Evolutionary conservation across 2,329 filamentous ascomycete genomes (phyloP).

Genomic region (Hypoxylon sp.): DNA sequence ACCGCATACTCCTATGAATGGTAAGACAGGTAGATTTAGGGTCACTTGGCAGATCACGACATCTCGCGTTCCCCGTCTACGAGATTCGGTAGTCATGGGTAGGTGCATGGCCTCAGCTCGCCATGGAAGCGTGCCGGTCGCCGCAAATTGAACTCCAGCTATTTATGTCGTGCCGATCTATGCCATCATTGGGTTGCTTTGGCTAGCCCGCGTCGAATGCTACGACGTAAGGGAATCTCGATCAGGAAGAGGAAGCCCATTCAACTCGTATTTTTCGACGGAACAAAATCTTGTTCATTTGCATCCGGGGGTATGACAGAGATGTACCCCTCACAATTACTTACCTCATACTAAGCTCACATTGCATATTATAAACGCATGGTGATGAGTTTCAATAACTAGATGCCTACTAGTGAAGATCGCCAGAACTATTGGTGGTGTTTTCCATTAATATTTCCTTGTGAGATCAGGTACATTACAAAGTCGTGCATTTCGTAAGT

Average conservation of each 20-base stretch:
- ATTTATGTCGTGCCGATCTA: slow-evolving; percentile 32
- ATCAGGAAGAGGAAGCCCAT: background rate
- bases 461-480: slow-evolving; percentile 3
- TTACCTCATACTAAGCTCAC: slow-evolving; percentile 15
- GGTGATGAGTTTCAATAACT: slow-evolving; percentile 5
- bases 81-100: slow-evolving; percentile 27
- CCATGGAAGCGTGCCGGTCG: slow-evolving; percentile 22
- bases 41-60: slow-evolving; percentile 47
- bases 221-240: slow-evolving; percentile 20
- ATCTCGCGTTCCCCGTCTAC: slow-evolving; percentile 35
- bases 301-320: background rate
- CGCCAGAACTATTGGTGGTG: slow-evolving; percentile 15
- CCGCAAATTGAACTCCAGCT: slow-evolving; percentile 17
- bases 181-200: slow-evolving; percentile 36
- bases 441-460: slow-evolving; percentile 1
- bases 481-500: slow-evolving; percentile 1
- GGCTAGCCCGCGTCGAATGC: slow-evolving; percentile 20
- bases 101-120: slow-evolving; percentile 25
- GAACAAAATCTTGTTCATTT: slow-evolving; percentile 9
- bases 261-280: slow-evolving; percentile 1
- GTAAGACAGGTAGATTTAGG: slow-evolving; percentile 35
- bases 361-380: slow-evolving; percentile 8
- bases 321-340: background rate
- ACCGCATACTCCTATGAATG: slow-evolving; percentile 34
- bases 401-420: slow-evolving; percentile 8